These are phyloP conservation scores for Peniophora sp. DNA, from an alignment of 1,284 basidiomycete genomes.

Conservation along the genomic window DNA sequence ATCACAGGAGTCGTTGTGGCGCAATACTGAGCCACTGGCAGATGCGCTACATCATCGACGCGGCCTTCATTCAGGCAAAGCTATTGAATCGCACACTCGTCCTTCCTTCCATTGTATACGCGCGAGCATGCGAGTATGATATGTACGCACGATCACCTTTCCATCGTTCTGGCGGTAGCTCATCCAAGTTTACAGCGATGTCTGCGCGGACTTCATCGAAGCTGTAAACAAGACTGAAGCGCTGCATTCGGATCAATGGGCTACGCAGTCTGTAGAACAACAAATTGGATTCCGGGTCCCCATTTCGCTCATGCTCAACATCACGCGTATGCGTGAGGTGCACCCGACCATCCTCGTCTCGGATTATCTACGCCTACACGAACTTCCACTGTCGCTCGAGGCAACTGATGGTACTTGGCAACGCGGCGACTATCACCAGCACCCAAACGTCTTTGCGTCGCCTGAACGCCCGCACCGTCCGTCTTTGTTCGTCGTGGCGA, in stretches of 20 bases:
- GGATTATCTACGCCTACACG: conserved; percentile 35
- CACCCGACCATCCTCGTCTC: conserved; percentile 30
- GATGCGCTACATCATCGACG: conserved; percentile 33
- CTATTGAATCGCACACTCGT: conserved; percentile 29
- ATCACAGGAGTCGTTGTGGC: background rate
- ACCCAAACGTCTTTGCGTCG: conserved; percentile 9
- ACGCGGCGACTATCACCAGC: conserved; percentile 18
- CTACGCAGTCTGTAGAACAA: conserved; percentile 26
- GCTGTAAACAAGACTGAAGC: conserved; percentile 17
- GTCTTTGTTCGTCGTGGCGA: conserved; percentile 26
- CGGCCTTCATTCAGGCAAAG: conserved; percentile 25
- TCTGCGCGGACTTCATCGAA: conserved; percentile 11
- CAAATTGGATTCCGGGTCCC: conserved; percentile 34
- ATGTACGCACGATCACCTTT: conserved; percentile 6
- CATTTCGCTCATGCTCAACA: conserved; percentile 33
- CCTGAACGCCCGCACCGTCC: conserved; percentile 8
- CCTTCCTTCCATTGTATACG: conserved; percentile 31
- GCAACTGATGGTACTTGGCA: conserved; percentile 30
- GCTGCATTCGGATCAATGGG: conserved; percentile 28
- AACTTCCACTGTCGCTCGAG: conserved; percentile 23
- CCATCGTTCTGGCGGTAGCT: too few species aligned
- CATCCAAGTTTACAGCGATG: conserved; percentile 4
- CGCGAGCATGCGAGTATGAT: conserved; percentile 30
- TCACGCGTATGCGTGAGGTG: conserved; percentile 29
- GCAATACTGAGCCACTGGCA: conserved; percentile 4